These are phyloP conservation scores for Penicillium sp. DNA, from an alignment of 2,329 filamentous ascomycete species.

Conservation along the genomic window DNA sequence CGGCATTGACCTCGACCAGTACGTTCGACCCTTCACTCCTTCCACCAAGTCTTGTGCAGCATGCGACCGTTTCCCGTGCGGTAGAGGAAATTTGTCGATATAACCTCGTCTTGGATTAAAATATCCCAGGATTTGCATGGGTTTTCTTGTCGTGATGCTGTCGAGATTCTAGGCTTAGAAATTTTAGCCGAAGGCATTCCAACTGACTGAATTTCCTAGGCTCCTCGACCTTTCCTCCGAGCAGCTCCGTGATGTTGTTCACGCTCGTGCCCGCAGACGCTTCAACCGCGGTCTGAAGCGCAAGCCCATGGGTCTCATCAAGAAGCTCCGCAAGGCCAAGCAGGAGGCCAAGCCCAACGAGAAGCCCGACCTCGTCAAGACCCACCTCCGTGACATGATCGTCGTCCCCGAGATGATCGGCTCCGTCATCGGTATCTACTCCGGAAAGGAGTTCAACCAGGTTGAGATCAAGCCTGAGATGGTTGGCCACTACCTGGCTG, in stretches of 20 bases:
- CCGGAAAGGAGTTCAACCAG: constrained; percentile 99
- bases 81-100: constrained; percentile 6
- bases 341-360: constrained; percentile 99
- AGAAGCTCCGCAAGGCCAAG: constrained; percentile 99
- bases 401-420: constrained; percentile 99
- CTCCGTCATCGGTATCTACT: constrained; percentile 98
- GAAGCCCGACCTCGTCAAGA: constrained; percentile 99
- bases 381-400: constrained; percentile 99
- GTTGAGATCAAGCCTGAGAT: constrained; percentile 99
- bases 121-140: constrained; percentile 8
- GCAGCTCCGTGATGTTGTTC: constrained; percentile 98
- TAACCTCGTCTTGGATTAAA: not conserved
- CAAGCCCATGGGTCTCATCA: constrained; percentile 99
- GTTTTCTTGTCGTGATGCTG: constrained; percentile 5
- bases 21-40: constrained; percentile 53
- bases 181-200: constrained; percentile 20
- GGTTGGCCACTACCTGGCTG: constrained; percentile 98
- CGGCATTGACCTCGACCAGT: constrained; percentile 99
- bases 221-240: constrained; percentile 98
- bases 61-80: constrained; percentile 8
- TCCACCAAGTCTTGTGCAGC: constrained; percentile 13
- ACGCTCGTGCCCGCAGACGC: constrained; percentile 95
- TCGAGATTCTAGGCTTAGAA: not conserved
- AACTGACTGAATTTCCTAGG: constrained; percentile 56
- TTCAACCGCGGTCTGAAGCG: constrained; percentile 99